Evolutionary conservation across 768 basidiomycete species (phyloP).

Genomic region (Agrocybe praecox): DNA sequence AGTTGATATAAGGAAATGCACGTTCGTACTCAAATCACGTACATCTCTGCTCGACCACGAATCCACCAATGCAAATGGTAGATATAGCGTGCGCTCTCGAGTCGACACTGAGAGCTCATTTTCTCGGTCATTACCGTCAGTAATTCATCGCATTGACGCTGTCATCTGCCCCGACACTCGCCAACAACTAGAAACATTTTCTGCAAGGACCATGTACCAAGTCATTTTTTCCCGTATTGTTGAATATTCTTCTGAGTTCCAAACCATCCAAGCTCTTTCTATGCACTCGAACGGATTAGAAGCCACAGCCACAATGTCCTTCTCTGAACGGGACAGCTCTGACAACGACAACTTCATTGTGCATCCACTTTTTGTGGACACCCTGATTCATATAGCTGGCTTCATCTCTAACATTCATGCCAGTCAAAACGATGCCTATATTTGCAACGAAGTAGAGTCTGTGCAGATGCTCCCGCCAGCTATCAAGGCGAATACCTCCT

Average conservation of each 20-base stretch:
- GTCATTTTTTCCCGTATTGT: constrained; percentile 73
- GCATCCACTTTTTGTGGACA: constrained; percentile 66
- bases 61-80: constrained; percentile 47
- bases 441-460: constrained; percentile 58
- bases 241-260: constrained; percentile 59
- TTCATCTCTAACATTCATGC: constrained; percentile 67
- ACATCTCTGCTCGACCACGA: constrained; percentile 29
- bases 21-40: constrained; percentile 51
- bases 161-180: constrained; percentile 29
- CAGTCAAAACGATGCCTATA: constrained; percentile 53
- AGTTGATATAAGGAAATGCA: constrained; percentile 38
- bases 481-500: constrained; percentile 42
- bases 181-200: constrained; percentile 47
- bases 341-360: constrained; percentile 37
- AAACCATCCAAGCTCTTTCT: constrained; percentile 55
- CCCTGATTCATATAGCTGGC: constrained; percentile 69
- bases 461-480: constrained; percentile 48
- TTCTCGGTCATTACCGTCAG: constrained; percentile 30
- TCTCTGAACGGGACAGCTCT: constrained; percentile 32
- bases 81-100: constrained; percentile 37
- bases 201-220: constrained; percentile 59
- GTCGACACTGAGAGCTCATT: constrained; percentile 39
- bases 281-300: constrained; percentile 49
- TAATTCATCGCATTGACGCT: constrained; percentile 34
- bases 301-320: constrained; percentile 50